Base-by-base conservation (phyloP, 805 yeast genomes). In the Hanseniaspora occidentalis region DNA sequence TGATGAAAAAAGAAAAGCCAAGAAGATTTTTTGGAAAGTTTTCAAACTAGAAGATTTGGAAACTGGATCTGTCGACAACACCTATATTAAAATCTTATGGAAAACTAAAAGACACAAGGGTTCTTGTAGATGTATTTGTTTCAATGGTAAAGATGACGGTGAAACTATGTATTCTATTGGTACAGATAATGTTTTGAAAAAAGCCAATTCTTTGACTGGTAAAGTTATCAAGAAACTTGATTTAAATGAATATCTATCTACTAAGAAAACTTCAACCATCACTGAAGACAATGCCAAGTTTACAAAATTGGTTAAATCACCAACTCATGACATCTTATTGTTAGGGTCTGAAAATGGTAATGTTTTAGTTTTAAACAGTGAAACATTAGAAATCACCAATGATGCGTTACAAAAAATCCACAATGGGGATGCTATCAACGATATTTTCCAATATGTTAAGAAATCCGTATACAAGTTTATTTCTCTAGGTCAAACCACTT, bases 101-200 rank as follows among this genome's bases (percentile, higher is more conserved):
- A 73, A 79, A 41, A 88, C 96, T 0, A 83, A 75, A 51, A 71
- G 97, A 54, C 97, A 89, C 55, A 86, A 85, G 57, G 88, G 85
- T 1, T 79, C 94, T 47, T 84, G 94, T 45, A 64, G 98, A 34
- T 63, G 73, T 6, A 78, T 84, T 56, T 6, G 25, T 8, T 41
- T 36, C 16, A 16, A 36, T 4, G 22, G 33, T 17, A 73, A 76
- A 27, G 64, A 70, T 1, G 55, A 60, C 5, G 69, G 70, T n/a
- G 69, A 70, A 23, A 58, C 59, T 42, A 40, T 86, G 0, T 83
- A 66, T 51, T 69, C 94, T 0, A 75, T 77, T 16, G 97, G 97
- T 1, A 71, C 82, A 0, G 98, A 89, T 46, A 73, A 74, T 36
- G 73, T 83, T 4, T 63, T 89, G 46, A 89, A 89, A 57, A 76